Evolutionary conservation across 1,139 yeast species (phyloP), one percentile per base, ranked within the genome.

Genomic region (Suhomyces yuchorum): DNA sequence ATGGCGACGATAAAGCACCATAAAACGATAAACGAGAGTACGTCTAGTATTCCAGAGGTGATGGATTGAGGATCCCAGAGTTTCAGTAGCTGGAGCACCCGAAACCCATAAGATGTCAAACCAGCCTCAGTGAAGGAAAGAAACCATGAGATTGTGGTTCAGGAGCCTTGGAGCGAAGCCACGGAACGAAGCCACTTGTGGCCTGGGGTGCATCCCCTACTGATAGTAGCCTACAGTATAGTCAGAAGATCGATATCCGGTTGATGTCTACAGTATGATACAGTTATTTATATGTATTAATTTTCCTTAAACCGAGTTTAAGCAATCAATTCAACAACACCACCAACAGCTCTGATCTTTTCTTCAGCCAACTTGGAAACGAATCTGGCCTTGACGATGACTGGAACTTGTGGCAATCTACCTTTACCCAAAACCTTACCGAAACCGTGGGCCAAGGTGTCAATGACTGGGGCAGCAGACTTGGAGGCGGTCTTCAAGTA

Each of bases 341-440:
- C 99, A 83, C 99, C 99, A 73, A 87, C 99, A 75, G 96, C 98
- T 86, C 88, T 90, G 84, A 95, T 95, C 86, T 93, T 95, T 84
- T 93, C 92, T 86, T 95, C 99, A 75, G 99, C 99, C 75, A 91
- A 86, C 82, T 91, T 87, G 68, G 98, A 91, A 68, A 95, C 99
- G 75, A 87, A 93, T 87, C 99, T 92, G 68, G 99, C 98, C 84
- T 89, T 92, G 77, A 95, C 99, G 70, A 95, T 91, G 78, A 95
- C 96, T 73, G 99, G 99, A 67, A 91, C 97, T 67, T 87, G 72
- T 78, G 99, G 99, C 70, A 95, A 82, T 79, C 88, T 84, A 79
- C 99, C 99, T 86, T 93, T 93, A 80, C 97, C 99, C 73, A 95
- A 90, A 71, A 95, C 97, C 85, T 93, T 93, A 80, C 98, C 98